Evolutionary conservation across 306 rosid species (phyloP).

Genomic region (Cicer chorassanicum): DNA sequence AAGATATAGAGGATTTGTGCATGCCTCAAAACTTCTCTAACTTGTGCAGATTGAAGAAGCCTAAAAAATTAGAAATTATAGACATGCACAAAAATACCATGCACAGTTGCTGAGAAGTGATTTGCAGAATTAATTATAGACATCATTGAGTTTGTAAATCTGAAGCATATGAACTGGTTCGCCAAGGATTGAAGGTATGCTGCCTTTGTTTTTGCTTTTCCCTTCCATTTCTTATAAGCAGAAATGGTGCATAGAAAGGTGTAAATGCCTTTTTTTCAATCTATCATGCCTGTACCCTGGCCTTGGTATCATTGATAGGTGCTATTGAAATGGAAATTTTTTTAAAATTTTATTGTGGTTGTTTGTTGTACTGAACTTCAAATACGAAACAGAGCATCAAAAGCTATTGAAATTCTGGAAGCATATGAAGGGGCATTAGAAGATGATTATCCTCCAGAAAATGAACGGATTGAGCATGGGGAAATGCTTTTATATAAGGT

Average conservation of each 20-base stretch:
- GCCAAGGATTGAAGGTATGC: conserved; percentile 78
- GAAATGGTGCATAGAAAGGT: neutral
- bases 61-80: too few relatives aligned
- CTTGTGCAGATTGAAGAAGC: too few relatives aligned
- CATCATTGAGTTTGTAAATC: conserved; percentile 43
- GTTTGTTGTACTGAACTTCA: conserved; percentile 37
- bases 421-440: conserved; percentile 96
- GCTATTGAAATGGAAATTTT: conserved; percentile 21
- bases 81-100: neutral
- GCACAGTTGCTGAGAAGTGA: conserved; percentile 51
- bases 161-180: too few relatives aligned
- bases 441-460: conserved; percentile 93
- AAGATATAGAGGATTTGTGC: too few relatives aligned
- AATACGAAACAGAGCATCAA: conserved; percentile 60
- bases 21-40: too few relatives aligned
- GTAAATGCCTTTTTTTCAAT: neutral
- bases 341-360: conserved; percentile 13
- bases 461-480: conserved; percentile 91
- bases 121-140: conserved; percentile 49
- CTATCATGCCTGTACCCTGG: conserved; percentile 12
- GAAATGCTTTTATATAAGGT: conserved; percentile 98
- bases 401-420: conserved; percentile 95
- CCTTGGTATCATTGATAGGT: conserved; percentile 22
- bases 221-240: conserved; percentile 22
- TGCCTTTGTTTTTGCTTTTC: conserved; percentile 12